Percentiles rank a stretch among this genome's conserved stretches.
phyloP scores from a whole-genome alignment of 352 stramenopile species.

The Phytopythium ostracodes region DNA sequence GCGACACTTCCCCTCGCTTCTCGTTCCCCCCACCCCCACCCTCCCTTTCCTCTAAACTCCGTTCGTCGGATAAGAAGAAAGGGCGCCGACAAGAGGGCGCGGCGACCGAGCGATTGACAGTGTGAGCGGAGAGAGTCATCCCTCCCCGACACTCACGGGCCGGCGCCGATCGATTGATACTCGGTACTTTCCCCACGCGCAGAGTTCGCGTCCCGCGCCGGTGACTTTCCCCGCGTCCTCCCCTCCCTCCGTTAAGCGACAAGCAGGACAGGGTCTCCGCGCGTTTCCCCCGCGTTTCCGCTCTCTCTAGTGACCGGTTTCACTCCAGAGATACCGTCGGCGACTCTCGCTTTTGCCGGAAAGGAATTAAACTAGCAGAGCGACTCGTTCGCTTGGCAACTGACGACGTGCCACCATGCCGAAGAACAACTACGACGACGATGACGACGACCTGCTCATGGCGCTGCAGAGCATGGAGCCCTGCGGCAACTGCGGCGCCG shows the following conservation, averaged over 20 bases:
- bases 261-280: neutral
- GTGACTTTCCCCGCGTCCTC: neutral
- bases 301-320: no score
- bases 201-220: neutral
- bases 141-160: no score
- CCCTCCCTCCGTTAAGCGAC: no score
- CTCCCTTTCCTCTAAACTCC: neutral
- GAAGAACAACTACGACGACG: conserved; percentile 80
- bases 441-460: conserved; percentile 84
- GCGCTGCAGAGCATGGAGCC: conserved; percentile 84
- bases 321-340: no score
- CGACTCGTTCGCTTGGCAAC: neutral
- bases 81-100: neutral
- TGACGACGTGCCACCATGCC: conserved; percentile 20
- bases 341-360: no score
- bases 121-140: no score
- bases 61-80: neutral
- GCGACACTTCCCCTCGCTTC: neutral
- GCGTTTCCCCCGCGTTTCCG: neutral
- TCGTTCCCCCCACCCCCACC: no score
- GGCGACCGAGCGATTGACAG: no score
- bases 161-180: neutral
- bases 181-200: neutral
- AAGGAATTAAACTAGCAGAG: neutral
- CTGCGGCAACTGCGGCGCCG: conserved; percentile 76